Percentiles rank a stretch among this genome's conserved stretches.
Conservation (phyloP, 805 yeast species). For the Myxozyma neglecta region DNA sequence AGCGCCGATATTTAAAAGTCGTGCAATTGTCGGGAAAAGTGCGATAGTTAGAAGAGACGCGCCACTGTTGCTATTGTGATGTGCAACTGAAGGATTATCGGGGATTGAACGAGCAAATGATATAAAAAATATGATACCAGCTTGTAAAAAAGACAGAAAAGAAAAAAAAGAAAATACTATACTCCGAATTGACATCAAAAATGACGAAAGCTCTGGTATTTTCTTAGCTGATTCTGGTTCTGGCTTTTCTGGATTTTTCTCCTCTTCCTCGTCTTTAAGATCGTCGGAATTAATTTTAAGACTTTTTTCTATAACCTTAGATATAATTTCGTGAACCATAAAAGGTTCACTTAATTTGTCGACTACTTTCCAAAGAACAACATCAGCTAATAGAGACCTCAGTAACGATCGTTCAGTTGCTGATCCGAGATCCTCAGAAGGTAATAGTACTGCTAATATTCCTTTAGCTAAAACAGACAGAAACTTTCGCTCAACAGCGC, state of each 20-base stretch:
- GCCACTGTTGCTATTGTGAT: background rate
- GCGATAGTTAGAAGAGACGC: slow-evolving; percentile 28
- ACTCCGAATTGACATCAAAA: background rate
- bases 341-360: slow-evolving; percentile 54
- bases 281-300: slow-evolving; percentile 9
- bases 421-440: slow-evolving; percentile 47
- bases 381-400: slow-evolving; percentile 45
- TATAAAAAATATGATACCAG: slow-evolving; percentile 16
- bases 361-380: slow-evolving; percentile 45
- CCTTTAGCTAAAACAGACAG: slow-evolving; percentile 42
- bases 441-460: slow-evolving; percentile 43
- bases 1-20: slow-evolving; percentile 25
- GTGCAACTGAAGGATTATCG: background rate
- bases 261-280: background rate
- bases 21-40: slow-evolving; percentile 28
- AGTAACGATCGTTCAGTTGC: slow-evolving; percentile 44
- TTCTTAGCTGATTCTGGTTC: background rate
- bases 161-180: slow-evolving; percentile 4
- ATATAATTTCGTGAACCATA: slow-evolving; percentile 49
- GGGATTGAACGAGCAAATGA: slow-evolving; percentile 17
- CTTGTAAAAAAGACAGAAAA: slow-evolving; percentile 16
- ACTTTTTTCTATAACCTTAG: slow-evolving; percentile 34
- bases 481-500: slow-evolving; percentile 38
- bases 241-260: background rate
- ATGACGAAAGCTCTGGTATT: background rate